Conservation (phyloP, 1,284 basidiomycete species). For the Golubevia pallescens region DNA sequence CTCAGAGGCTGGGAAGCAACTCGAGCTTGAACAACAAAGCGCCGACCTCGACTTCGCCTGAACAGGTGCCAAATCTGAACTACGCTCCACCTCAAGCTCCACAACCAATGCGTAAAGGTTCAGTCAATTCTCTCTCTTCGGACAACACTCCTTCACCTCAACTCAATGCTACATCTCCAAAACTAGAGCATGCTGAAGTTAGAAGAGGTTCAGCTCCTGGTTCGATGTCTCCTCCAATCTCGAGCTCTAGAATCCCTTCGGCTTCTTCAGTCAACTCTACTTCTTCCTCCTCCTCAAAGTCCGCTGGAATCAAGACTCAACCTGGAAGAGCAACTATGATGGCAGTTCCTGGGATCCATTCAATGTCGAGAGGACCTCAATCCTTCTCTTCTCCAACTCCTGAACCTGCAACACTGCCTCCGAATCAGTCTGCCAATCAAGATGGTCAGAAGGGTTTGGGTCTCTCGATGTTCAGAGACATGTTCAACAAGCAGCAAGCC, state of each 20-base stretch:
- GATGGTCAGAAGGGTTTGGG: neutral
- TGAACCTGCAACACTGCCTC: neutral
- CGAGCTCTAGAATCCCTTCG: neutral
- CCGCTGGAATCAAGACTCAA: slow-evolving; percentile 16
- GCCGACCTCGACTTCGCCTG: too few species aligned
- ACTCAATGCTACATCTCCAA: neutral
- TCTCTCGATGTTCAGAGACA: neutral
- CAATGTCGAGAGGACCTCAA: slow-evolving; percentile 8
- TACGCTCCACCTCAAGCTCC: too few species aligned
- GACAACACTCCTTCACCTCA: neutral
- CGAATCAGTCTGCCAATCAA: neutral
- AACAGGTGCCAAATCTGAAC: too few species aligned
- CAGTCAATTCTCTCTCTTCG: too few species aligned
- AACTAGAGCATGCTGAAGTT: neutral
- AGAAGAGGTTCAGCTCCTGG: neutral
- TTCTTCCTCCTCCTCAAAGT: neutral
- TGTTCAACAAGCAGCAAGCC: neutral
- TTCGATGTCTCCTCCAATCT: neutral
- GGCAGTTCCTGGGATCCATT: slow-evolving; percentile 48
- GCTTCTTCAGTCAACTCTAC: neutral
- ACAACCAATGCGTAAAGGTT: too few species aligned
- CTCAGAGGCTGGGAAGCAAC: too few species aligned
- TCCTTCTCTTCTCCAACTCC: neutral
- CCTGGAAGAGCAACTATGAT: slow-evolving; percentile 48
- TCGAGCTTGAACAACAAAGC: too few species aligned